Evolutionary conservation across 73 alveolate genomes (phyloP).

Genomic region (Paramecium sonneborni): DNA sequence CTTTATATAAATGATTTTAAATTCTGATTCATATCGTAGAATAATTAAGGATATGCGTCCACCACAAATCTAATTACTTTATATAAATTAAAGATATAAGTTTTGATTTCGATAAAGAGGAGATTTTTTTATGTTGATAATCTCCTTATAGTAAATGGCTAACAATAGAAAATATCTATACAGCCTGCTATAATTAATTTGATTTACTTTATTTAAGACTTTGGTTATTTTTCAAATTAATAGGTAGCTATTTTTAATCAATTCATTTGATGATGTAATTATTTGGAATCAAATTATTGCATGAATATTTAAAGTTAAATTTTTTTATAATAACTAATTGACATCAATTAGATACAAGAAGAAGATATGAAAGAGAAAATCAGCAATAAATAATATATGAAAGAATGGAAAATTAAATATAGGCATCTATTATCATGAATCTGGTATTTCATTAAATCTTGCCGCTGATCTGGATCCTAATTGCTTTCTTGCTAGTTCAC

Average conservation of each 20-base stretch:
- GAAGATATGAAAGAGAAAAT: neutral
- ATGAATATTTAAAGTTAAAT: neutral
- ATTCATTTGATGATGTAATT: conserved; percentile 22
- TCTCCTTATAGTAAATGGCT: neutral
- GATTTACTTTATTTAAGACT: conserved; percentile 4
- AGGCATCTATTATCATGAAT: neutral
- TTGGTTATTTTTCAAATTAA: neutral
- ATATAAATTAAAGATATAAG: neutral
- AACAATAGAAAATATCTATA: conserved; percentile 4
- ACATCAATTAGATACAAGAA: neutral
- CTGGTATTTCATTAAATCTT: neutral
- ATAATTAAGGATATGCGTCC: neutral
- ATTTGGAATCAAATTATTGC: neutral
- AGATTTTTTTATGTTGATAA: conserved; percentile 2
- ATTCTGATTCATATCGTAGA: neutral
- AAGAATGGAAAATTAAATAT: neutral
- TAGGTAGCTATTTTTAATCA: neutral
- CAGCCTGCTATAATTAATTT: neutral
- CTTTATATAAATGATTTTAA: neutral
- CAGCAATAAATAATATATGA: neutral
- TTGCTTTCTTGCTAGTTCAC: conserved; percentile 26
- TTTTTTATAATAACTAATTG: neutral
- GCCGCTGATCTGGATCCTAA: conserved; percentile 9
- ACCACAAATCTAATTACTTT: neutral
- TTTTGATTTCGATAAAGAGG: neutral